Conservation (phyloP, 176 grass and related monocot species). For the Carex scoparia region DNA sequence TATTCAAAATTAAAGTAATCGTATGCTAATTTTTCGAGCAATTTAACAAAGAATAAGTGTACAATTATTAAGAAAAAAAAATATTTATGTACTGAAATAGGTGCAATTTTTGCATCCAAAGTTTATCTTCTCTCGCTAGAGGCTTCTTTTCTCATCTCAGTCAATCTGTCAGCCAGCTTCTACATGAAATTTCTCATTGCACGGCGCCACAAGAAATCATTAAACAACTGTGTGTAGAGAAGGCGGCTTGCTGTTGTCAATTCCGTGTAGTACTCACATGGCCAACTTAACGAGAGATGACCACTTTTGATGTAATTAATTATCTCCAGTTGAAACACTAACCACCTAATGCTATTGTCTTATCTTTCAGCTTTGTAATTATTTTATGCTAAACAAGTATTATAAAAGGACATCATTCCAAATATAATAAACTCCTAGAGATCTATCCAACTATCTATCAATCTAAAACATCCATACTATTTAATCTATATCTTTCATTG, state of each 20-base stretch:
- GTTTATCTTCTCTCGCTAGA: not conserved
- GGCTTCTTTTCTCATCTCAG: not conserved
- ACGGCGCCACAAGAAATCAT: not conserved
- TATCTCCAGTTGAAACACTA: not conserved
- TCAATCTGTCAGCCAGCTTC: not conserved
- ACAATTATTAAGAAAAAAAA: not conserved
- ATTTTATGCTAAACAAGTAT: not conserved
- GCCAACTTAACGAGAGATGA: slow-evolving; percentile 8
- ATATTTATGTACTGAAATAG: not conserved
- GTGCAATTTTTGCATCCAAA: not conserved
- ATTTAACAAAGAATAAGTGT: not conserved
- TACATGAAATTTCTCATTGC: not conserved
- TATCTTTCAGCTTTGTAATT: not conserved
- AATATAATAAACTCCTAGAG: slow-evolving; percentile 4
- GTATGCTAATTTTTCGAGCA: too few species aligned
- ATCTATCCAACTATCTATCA: slow-evolving; percentile 12
- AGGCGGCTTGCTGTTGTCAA: not conserved
- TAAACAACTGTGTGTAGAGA: not conserved
- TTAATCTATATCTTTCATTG: slow-evolving; percentile 11
- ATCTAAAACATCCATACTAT: not conserved
- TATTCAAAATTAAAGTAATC: too few species aligned
- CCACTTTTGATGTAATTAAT: not conserved
- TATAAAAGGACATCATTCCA: not conserved
- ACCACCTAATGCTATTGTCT: slow-evolving; percentile 12
- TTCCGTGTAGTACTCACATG: slow-evolving; percentile 11